Base-by-base conservation (phyloP, 2,329 filamentous ascomycete species). In the Orbilia brochopaga region DNA sequence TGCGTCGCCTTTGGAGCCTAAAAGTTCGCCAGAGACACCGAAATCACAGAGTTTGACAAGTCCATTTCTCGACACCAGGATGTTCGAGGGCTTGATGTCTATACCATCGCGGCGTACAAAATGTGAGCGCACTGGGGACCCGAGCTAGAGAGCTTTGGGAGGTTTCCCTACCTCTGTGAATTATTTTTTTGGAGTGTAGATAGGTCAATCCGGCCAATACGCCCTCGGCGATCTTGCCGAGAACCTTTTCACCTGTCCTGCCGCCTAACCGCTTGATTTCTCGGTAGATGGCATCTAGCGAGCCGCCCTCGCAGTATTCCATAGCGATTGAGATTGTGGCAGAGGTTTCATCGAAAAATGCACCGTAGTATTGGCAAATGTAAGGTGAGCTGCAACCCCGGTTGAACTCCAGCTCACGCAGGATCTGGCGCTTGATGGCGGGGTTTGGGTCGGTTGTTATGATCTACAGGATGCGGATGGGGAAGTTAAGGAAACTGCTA, bases 1-100 rank as follows among this genome's bases (percentile, higher is more conserved):
- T 75, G 94, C 94, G 79, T 97, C 94, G 60, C 94, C 94, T 80
- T 99, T 97, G 55, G 94, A 99, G 75, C 94, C 95, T 23, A 77
- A 69, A 78, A 97, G 97, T 80, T 97, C 94, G 75, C 94, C 94
- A 69, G 90, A 96, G 53, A 99, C 94, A 76, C 94, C 94, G 79
- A 99, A 99, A 81, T 99, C 94, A 81, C 94, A 99, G 15, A 99
- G 86, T 81, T 99, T 99, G 75, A 99, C 93, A 76, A 96, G 90
- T 35, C 94, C 94, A 75, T 90, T 88, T 73, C 93, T 89, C 79
- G 92, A 96, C 30, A 99, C 85, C 21, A 99, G 85, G 76, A 99
- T 97, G 79, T 99, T 99, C 74, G 90, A 95, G 0, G 94, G 94
- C 80, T 99, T 99, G 83, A 99, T 99, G 79, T 99, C 94, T 77